Percentiles rank a stretch among this genome's conserved stretches.
phyloP scores from a whole-genome alignment of 305 asterid genomes.

The Solanum hybrid region DNA sequence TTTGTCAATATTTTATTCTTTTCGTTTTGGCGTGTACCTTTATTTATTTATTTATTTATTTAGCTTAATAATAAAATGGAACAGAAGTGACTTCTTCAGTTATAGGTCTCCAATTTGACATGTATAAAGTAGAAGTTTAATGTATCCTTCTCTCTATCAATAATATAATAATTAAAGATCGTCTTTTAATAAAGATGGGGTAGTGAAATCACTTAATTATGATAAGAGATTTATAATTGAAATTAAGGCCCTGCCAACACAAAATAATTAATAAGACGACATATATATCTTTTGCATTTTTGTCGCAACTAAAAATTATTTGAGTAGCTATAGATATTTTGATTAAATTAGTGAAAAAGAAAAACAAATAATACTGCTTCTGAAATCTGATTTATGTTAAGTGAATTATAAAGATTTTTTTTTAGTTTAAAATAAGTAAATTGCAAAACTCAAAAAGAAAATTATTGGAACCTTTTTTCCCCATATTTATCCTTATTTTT shows the following conservation, averaged over 20 bases:
- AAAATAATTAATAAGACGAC: not conserved
- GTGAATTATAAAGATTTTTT: not conserved
- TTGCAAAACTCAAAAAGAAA: not conserved
- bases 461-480: not conserved
- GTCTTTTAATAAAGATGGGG: not conserved
- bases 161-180: not conserved
- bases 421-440: not conserved
- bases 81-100: not conserved
- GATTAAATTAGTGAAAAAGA: too few species aligned
- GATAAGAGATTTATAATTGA: not conserved
- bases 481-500: too few species aligned
- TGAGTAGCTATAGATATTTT: not conserved
- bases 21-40: not conserved
- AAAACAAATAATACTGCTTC: not conserved
- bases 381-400: too few species aligned
- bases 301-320: not conserved
- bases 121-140: not conserved
- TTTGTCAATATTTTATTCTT: not conserved
- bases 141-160: not conserved
- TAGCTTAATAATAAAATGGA: not conserved
- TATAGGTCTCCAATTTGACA: not conserved
- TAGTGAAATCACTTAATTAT: not conserved
- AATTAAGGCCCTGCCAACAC: not conserved
- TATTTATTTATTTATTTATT: not conserved
- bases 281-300: not conserved